Evolutionary conservation across 768 basidiomycete species (phyloP).

Genomic region (Pisolithus microcarpus): DNA sequence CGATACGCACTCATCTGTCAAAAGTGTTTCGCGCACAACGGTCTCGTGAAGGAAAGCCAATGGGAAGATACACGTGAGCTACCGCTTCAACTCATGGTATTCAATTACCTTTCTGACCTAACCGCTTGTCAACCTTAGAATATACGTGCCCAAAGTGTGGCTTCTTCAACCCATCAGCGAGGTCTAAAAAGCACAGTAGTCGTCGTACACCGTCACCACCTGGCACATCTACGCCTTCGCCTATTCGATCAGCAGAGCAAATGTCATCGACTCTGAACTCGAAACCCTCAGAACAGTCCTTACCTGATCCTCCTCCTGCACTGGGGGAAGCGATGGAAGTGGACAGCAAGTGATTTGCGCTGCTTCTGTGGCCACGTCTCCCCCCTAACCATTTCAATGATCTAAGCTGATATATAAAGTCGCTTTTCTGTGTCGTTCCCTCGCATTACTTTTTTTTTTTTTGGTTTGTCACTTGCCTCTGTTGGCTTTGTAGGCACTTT

Average conservation of each 20-base stretch:
- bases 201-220: conserved; percentile 21
- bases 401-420: too few species aligned
- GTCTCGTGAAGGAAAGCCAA: conserved; percentile 72
- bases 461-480: too few species aligned
- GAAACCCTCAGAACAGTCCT: background rate
- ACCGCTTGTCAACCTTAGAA: conserved; percentile 39
- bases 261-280: background rate
- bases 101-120: background rate
- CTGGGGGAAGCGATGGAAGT: conserved; percentile 7
- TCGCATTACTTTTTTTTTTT: too few species aligned
- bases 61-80: conserved; percentile 79
- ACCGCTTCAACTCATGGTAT: background rate
- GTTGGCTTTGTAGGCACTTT: too few species aligned
- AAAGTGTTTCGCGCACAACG: conserved; percentile 83
- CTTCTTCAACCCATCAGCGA: conserved; percentile 60
- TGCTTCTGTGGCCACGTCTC: too few species aligned
- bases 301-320: conserved; percentile 1
- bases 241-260: conserved; percentile 5
- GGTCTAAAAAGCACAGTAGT: conserved; percentile 24
- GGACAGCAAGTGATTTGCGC: conserved; percentile 10
- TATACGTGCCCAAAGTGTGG: conserved; percentile 83
- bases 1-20: conserved; percentile 85
- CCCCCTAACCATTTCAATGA: too few species aligned
- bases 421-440: too few species aligned
- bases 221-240: conserved; percentile 5